phyloP scores from a whole-genome alignment of 148 eudicot species.

The Camellia lanceoleosa region DNA sequence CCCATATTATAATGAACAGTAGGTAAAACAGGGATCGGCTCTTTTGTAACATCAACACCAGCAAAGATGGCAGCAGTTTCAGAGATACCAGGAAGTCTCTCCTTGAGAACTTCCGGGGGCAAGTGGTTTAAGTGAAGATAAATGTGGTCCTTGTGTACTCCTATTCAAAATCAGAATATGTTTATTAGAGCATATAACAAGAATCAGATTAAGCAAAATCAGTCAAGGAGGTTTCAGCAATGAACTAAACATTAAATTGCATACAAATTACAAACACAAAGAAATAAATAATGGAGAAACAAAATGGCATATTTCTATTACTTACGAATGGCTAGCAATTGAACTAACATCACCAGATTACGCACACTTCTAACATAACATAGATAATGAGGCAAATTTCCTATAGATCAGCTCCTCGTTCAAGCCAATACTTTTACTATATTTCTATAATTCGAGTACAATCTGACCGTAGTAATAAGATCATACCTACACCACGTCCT shows the following conservation, averaged over 20 bases:
- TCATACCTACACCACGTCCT: conserved; percentile 98
- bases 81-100: conserved; percentile 97
- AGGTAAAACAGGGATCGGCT: conserved; percentile 95
- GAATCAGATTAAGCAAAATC: not conserved
- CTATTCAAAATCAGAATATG: conserved; percentile 33
- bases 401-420: not conserved
- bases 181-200: not conserved
- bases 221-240: conserved; percentile 1
- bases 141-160: conserved; percentile 90
- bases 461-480: not conserved
- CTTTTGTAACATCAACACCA: conserved; percentile 96
- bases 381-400: too few species aligned
- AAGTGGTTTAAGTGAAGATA: conserved; percentile 92
- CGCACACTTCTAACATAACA: too few species aligned
- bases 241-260: not conserved
- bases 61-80: conserved; percentile 98
- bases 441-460: not conserved
- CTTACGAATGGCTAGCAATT: not conserved
- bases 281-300: not conserved
- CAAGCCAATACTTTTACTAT: not conserved
- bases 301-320: not conserved
- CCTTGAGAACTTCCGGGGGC: conserved; percentile 93
- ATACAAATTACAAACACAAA: not conserved
- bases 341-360: too few species aligned
- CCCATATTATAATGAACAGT: conserved; percentile 99